Base-by-base conservation (phyloP, 2,329 filamentous ascomycete species). In the Aspergillus sp. region DNA sequence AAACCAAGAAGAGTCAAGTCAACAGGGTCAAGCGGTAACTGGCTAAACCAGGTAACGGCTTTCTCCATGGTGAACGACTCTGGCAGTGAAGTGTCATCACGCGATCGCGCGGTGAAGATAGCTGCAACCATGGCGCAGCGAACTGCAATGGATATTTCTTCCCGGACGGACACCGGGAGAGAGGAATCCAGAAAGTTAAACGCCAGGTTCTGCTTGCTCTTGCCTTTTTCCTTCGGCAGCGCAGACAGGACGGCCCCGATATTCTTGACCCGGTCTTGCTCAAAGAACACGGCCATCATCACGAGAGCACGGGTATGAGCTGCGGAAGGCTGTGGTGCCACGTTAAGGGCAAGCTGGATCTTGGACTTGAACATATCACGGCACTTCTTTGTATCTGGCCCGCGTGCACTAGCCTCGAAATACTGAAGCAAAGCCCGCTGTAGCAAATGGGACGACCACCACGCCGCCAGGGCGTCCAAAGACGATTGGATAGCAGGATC, bases 391-490 rank as follows among this genome's bases (percentile, higher is more conserved):
- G 70, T 76, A 11, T 73, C 71, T 3, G 74, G 70, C 17, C 77
- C 76, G 11, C 81, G 79, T 58, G 83, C 82, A 33, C 80, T 73
- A 14, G 77, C 76, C 43, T 84, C 82, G 35, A 96, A 80, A 37
- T 84, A 87, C 15, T 80, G 79, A 12, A 86, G 79, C 27, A 97
- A 81, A 3, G 86, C 87, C 57, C 84, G 82, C 66, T 92, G 90
- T 39, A 96, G 77, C 12, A 85, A 81, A 55, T 88, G 81, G 62
- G 86, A 91, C 0, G 93, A 96, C 79, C 88, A 95, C 93, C 93
- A 97, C 2, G 93, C 91, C 6, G 93, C 91, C 52, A 97, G 85
- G 12, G 91, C 92, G 73, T 97, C 93, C 63, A 97, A 84, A 0
- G 93, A 91, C 17, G 91, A 95, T 52, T 90, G 86, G 59, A 97